Percentiles rank a stretch among this genome's conserved stretches.
Conservation (phyloP, 2,329 filamentous ascomycete species). For the Phaeosphaeriaceae sp. region DNA sequence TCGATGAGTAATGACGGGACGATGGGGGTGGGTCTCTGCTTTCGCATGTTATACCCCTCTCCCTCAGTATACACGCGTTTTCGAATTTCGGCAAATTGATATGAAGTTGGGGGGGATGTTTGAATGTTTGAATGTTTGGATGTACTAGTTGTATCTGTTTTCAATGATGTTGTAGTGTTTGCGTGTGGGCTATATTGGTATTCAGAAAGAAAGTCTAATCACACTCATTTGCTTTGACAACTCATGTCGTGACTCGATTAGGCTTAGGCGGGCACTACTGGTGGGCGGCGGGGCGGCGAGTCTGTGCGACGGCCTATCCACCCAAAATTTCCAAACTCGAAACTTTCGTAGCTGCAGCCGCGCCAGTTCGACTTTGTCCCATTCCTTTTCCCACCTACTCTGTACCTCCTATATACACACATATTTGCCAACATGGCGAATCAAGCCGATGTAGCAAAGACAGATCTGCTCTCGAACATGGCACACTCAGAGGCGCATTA, state of each 20-base stretch:
- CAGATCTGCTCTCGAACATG: slow-evolving; percentile 66
- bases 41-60: slow-evolving; percentile 46
- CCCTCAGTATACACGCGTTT: slow-evolving; percentile 8
- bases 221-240: not conserved
- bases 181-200: not conserved
- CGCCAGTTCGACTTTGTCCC: slow-evolving; percentile 1
- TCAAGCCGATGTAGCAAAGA: slow-evolving; percentile 33
- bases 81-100: slow-evolving; percentile 14
- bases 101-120: not conserved
- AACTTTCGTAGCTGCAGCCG: slow-evolving; percentile 19
- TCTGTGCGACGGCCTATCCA: slow-evolving; percentile 25
- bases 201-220: too few species aligned
- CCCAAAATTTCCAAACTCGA: slow-evolving; percentile 38
- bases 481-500: slow-evolving; percentile 98
- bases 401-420: slow-evolving; percentile 3
- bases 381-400: slow-evolving; percentile 7
- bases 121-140: too few species aligned
- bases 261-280: slow-evolving; percentile 10
- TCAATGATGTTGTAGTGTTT: not conserved
- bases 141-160: not conserved
- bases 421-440: slow-evolving; percentile 30
- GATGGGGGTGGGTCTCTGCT: slow-evolving; percentile 34
- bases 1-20: slow-evolving; percentile 33
- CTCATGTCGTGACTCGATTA: slow-evolving; percentile 9
- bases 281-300: slow-evolving; percentile 17